These are phyloP conservation scores for Yamadazyma phyllophila DNA, from an alignment of 805 yeast genomes.

Conservation along the genomic window DNA sequence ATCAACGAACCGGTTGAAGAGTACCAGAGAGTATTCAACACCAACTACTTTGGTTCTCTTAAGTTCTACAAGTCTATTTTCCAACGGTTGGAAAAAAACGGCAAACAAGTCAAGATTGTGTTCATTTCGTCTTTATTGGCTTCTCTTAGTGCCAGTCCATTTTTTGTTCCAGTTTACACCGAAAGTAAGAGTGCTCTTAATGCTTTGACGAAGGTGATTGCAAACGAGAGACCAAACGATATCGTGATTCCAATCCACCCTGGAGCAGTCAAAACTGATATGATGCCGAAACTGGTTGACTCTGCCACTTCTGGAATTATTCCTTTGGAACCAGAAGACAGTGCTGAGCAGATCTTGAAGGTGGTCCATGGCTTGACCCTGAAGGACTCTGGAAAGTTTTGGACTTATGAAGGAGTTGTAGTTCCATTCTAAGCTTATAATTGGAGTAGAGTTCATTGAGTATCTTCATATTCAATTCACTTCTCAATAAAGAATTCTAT, in stretches of 20 bases:
- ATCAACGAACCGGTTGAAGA: neutral
- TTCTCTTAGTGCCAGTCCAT: neutral
- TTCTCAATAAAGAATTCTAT: too few relatives aligned
- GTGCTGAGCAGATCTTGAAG: neutral
- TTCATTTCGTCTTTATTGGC: constrained; percentile 15
- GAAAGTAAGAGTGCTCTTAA: constrained; percentile 35
- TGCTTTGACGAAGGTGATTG: constrained; percentile 22
- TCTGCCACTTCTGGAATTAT: too few relatives aligned
- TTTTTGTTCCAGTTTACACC: constrained; percentile 20
- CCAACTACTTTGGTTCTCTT: constrained; percentile 2
- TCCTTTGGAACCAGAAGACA: neutral
- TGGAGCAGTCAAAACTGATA: constrained; percentile 36
- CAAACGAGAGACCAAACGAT: constrained; percentile 21
- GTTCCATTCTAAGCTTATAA: neutral
- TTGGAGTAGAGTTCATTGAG: too few relatives aligned
- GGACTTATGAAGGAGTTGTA: neutral
- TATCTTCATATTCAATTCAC: too few relatives aligned
- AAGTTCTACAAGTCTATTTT: constrained; percentile 2
- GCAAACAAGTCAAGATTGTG: neutral
- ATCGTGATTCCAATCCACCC: constrained; percentile 36
- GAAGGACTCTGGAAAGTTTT: neutral
- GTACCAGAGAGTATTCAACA: neutral
- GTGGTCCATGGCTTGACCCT: too few relatives aligned
- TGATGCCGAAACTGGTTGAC: constrained; percentile 13
- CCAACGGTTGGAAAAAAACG: constrained; percentile 2